Evolutionary conservation across 2,329 filamentous ascomycete genomes (phyloP).

Genomic region (Neodidymelliopsis sp.): DNA sequence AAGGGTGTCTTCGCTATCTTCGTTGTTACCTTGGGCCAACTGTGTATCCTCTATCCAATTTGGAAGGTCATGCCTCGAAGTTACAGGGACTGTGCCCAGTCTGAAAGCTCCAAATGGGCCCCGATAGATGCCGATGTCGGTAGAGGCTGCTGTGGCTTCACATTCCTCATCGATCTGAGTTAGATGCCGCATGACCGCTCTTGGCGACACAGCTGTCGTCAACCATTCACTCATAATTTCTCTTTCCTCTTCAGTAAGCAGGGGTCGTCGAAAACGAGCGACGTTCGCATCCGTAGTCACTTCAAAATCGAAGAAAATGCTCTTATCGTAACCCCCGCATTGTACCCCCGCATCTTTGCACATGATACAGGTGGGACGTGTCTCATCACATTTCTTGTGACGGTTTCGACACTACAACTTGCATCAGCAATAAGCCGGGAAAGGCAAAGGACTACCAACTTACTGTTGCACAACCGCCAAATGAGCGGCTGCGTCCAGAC

Average conservation of each 20-base stretch:
- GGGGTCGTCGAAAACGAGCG: conserved; percentile 51
- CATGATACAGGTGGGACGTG: conserved; percentile 50
- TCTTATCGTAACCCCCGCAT: conserved; percentile 53
- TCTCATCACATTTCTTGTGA: conserved; percentile 57
- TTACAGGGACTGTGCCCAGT: neutral
- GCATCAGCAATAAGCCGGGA: neutral
- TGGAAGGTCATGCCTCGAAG: neutral
- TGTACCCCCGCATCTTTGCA: conserved; percentile 47
- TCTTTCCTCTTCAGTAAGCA: conserved; percentile 52
- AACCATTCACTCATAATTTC: conserved; percentile 48
- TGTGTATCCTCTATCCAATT: neutral
- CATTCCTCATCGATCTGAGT: conserved; percentile 43
- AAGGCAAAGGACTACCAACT: neutral
- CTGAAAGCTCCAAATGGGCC: conserved; percentile 26
- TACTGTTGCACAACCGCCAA: conserved; percentile 24
- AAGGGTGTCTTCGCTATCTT: neutral
- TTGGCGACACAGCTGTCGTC: conserved; percentile 42
- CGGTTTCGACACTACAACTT: conserved; percentile 47
- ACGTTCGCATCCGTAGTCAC: conserved; percentile 19
- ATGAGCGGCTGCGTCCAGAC: conserved; percentile 15
- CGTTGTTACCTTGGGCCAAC: neutral
- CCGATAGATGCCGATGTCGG: conserved; percentile 16
- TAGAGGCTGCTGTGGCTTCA: conserved; percentile 10
- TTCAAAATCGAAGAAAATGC: conserved; percentile 48
- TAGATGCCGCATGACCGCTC: conserved; percentile 21